These are phyloP conservation scores for Talaromyces thailandensis DNA, from an alignment of 495 filamentous ascomycete genomes.

Conservation along the genomic window DNA sequence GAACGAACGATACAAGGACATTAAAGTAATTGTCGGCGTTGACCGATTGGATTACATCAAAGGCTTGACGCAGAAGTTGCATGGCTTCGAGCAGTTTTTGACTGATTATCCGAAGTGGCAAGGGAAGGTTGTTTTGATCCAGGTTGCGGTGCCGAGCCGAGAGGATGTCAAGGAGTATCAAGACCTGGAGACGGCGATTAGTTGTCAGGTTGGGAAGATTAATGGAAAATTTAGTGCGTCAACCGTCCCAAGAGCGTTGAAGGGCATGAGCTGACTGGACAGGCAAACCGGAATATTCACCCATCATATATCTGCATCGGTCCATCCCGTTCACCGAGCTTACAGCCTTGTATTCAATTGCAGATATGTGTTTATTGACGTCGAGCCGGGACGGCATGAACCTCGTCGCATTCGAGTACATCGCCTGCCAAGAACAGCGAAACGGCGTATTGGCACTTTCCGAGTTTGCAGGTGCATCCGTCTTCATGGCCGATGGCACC, in stretches of 20 bases:
- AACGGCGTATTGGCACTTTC: conserved; percentile 88
- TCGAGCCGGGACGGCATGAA: conserved; percentile 98
- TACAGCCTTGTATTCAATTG: conserved; percentile 83
- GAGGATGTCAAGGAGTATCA: conserved; percentile 96
- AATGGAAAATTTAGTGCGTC: conserved; percentile 68
- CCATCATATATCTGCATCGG: conserved; percentile 90
- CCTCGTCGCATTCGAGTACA: conserved; percentile 91
- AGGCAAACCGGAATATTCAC: conserved; percentile 85
- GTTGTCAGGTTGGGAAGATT: conserved; percentile 83
- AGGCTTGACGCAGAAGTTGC: conserved; percentile 88
- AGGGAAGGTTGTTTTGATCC: conserved; percentile 83
- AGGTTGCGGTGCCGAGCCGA: conserved; percentile 85
- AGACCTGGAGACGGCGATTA: conserved; percentile 81
- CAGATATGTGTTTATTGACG: conserved; percentile 81
- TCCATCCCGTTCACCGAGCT: conserved; percentile 83
- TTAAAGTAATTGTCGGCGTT: conserved; percentile 86
- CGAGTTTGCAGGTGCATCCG: conserved; percentile 85
- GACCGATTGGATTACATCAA: conserved; percentile 95
- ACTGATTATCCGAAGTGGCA: conserved; percentile 88
- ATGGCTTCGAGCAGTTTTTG: conserved; percentile 83
- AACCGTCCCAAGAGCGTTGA: not conserved
- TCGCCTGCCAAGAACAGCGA: conserved; percentile 73
- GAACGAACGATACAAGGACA: conserved; percentile 72
- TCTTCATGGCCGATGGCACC: conserved; percentile 69
- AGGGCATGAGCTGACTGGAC: not conserved